Conservation (phyloP, 148 eudicot genomes). For the Pharnaceum exiguum region DNA sequence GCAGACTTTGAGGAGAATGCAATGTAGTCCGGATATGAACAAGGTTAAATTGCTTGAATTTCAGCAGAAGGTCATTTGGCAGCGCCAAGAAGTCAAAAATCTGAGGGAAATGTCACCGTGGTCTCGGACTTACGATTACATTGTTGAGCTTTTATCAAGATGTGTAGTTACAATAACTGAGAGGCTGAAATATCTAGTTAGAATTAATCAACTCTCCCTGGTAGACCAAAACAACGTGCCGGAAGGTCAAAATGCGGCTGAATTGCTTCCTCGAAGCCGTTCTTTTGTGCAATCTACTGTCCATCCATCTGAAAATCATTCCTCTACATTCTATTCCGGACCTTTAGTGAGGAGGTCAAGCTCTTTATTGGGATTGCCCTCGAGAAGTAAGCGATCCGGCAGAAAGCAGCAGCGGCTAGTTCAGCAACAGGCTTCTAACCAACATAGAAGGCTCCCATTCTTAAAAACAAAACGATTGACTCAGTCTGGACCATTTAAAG, state of each 20-base stretch:
- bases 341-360: slow-evolving; percentile 57
- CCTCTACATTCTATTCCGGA: slow-evolving; percentile 42
- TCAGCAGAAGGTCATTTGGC: slow-evolving; percentile 80
- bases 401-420: slow-evolving; percentile 28
- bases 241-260: slow-evolving; percentile 15
- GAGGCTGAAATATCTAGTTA: slow-evolving; percentile 58
- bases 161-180: slow-evolving; percentile 58
- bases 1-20: slow-evolving; percentile 70
- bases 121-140: slow-evolving; percentile 65
- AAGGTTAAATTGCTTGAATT: slow-evolving; percentile 64
- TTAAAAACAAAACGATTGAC: slow-evolving; percentile 37
- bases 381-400: slow-evolving; percentile 36
- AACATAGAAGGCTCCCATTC: slow-evolving; percentile 28
- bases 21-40: slow-evolving; percentile 33
- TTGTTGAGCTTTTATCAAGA: slow-evolving; percentile 55
- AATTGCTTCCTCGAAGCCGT: slow-evolving; percentile 48
- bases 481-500: slow-evolving; percentile 62
- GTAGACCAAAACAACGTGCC: slow-evolving; percentile 24
- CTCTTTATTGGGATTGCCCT: slow-evolving; percentile 45
- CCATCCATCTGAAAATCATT: slow-evolving; percentile 47
- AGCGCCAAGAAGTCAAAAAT: slow-evolving; percentile 75
- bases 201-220: slow-evolving; percentile 30
- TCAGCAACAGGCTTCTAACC: slow-evolving; percentile 21
- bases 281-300: slow-evolving; percentile 55
- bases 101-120: slow-evolving; percentile 79